These are phyloP conservation scores for Pichia terricola DNA, from an alignment of 1,139 yeast species.

Conservation along the genomic window DNA sequence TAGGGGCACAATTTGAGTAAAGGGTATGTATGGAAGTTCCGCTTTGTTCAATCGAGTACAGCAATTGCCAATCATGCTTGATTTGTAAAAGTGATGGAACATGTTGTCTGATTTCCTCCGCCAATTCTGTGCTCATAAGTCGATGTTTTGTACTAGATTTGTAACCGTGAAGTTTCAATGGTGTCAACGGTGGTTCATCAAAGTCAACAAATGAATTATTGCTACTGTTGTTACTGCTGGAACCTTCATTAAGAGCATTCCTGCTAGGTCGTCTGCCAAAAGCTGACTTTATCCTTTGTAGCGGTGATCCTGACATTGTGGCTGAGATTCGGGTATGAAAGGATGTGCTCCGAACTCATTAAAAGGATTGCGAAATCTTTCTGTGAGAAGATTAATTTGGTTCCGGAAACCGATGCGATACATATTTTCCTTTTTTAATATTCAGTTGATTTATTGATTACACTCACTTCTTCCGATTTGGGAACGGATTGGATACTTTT, in stretches of 20 bases:
- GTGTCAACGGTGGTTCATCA: constrained; percentile 35
- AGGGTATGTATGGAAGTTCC: constrained; percentile 82
- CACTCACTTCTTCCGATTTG: too few species aligned
- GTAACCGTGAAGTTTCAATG: constrained; percentile 48
- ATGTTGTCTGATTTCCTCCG: constrained; percentile 62
- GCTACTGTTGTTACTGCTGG: too few species aligned
- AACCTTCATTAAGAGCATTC: too few species aligned
- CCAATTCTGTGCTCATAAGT: constrained; percentile 50
- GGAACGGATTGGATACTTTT: too few species aligned
- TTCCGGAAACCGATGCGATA: too few species aligned
- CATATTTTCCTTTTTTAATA: too few species aligned
- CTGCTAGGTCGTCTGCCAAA: neutral
- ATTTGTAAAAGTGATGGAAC: constrained; percentile 75
- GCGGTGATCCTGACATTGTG: constrained; percentile 4
- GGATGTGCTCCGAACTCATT: too few species aligned
- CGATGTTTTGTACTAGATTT: constrained; percentile 43
- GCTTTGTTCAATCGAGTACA: constrained; percentile 81
- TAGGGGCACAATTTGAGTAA: constrained; percentile 30
- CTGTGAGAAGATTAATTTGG: too few species aligned
- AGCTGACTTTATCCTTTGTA: constrained; percentile 2
- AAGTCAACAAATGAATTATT: neutral
- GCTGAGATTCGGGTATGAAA: neutral
- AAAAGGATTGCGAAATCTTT: too few species aligned
- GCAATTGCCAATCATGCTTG: constrained; percentile 64
- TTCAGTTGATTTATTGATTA: too few species aligned